phyloP scores from a whole-genome alignment of 371 early-diverging fungal species.

The Mucor irregularis region DNA sequence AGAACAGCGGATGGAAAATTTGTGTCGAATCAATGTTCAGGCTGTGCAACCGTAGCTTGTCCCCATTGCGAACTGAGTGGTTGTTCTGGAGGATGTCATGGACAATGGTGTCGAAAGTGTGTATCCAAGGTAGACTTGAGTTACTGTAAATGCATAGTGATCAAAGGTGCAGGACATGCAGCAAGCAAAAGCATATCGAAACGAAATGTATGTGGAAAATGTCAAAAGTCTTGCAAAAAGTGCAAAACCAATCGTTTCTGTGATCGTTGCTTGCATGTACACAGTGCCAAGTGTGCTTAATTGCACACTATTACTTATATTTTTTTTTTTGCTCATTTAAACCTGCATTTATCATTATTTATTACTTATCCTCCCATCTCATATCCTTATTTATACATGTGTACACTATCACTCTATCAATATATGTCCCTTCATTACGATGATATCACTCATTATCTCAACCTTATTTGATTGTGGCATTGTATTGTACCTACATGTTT shows the following conservation, averaged over 20 bases:
- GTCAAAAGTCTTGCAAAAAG: conserved; percentile 2
- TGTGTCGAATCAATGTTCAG: conserved; percentile 19
- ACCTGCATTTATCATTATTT: background rate
- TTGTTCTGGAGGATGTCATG: conserved; percentile 17
- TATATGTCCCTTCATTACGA: too few relatives aligned
- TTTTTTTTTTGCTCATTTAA: background rate
- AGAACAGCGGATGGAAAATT: conserved; percentile 7
- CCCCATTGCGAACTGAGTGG: conserved; percentile 14
- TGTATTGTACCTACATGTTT: too few relatives aligned
- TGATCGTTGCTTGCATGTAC: conserved; percentile 10
- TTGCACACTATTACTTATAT: background rate
- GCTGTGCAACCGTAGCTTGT: conserved; percentile 16
- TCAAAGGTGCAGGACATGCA: background rate
- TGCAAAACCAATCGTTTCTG: conserved; percentile 13
- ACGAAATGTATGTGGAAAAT: conserved; percentile 9
- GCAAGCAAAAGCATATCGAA: conserved; percentile 2
- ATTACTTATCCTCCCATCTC: background rate
- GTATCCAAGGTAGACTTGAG: background rate
- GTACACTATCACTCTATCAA: too few relatives aligned
- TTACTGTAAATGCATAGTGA: conserved; percentile 17
- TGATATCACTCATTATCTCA: too few relatives aligned
- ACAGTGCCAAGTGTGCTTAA: conserved; percentile 12
- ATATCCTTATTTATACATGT: too few relatives aligned
- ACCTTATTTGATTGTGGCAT: too few relatives aligned
- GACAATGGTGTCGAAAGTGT: conserved; percentile 21